Percentiles rank a stretch among this genome's conserved stretches.
Conservation (phyloP, 1,284 basidiomycete species). For the Golubevia pallescens region DNA sequence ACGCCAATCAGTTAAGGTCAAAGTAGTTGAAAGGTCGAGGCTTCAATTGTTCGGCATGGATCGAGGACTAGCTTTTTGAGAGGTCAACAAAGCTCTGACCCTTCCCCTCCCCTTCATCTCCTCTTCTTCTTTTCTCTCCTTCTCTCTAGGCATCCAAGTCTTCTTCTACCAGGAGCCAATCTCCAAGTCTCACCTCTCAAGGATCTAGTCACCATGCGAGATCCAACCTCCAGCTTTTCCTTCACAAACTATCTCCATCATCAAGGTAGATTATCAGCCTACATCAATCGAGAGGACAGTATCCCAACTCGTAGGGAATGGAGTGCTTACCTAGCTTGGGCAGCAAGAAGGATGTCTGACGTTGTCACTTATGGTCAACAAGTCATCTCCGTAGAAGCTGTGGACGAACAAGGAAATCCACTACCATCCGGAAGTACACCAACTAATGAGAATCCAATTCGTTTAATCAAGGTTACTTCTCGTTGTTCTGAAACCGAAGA, state of each 20-base stretch:
- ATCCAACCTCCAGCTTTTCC: slow-evolving; percentile 56
- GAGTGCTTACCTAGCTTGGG: slow-evolving; percentile 62
- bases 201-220: slow-evolving; percentile 59
- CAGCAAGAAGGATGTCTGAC: slow-evolving; percentile 46
- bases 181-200: slow-evolving; percentile 62
- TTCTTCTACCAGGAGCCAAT: slow-evolving; percentile 57
- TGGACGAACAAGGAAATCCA: slow-evolving; percentile 13
- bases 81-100: no score
- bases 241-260: slow-evolving; percentile 61
- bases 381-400: slow-evolving; percentile 45
- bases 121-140: no score
- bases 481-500: slow-evolving; percentile 18
- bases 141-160: slow-evolving; percentile 33
- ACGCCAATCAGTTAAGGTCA: no score
- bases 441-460: slow-evolving; percentile 19
- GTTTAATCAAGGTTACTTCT: slow-evolving; percentile 30
- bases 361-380: slow-evolving; percentile 44
- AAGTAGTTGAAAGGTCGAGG: no score
- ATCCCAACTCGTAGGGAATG: slow-evolving; percentile 59
- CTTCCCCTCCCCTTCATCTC: not conserved
- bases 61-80: no score
- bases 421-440: not conserved
- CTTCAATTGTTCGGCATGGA: no score
- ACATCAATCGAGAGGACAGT: slow-evolving; percentile 59
- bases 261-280: slow-evolving; percentile 46